Base-by-base conservation (phyloP, 495 filamentous ascomycete species). In the Aspergillus olivimuriae region DNA sequence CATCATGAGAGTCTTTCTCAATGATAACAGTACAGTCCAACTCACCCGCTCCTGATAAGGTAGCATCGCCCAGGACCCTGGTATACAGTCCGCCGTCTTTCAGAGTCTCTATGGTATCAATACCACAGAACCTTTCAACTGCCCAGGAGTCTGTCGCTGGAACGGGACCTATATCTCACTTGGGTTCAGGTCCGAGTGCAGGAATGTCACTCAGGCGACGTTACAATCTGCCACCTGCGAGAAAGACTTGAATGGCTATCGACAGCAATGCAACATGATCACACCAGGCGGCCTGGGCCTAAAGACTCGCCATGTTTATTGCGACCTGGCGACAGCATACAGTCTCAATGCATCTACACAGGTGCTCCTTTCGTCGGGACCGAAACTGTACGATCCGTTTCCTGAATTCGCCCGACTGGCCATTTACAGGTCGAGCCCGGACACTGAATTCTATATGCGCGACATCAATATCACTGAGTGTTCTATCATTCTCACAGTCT, bases 401-500 rank as follows among this genome's bases (percentile, higher is more conserved):
- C 50, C 50, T 19, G 50, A 53, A 40, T 41, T 49, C 33, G 16
- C 38, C 15, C 38, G 50, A 21, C 46, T 53, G 19, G 50, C 42
- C 18, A 43, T 53, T 33, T 53, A 43, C 26, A 39, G 46, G 33
- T 49, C 50, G 16, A 46, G 23, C 24, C 22, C 36, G 10, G 41
- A 48, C 28, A 0, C 0, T n/a, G 40, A 40, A 42, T 49, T 46
- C 12, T n/a, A 7, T 6, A 21, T 43, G 14, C 36, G 19, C 18
- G 20, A 46, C 17, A 43, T 46, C 37, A 53, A 53, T 22, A 44
- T 53, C 26, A 53, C 50, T 10, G 46, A 53, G 3, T 53, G 46
- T 34, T 49, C 50, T 15, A 45, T 53, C 36, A 46, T 4, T 16
- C 12, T 53, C 38, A 46, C 50, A 21, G 50, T 32, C 8, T 49